Percentiles rank a stretch among this genome's conserved stretches.
phyloP scores from a whole-genome alignment of 1,139 yeast genomes.

The Protomyces pachydermus region DNA sequence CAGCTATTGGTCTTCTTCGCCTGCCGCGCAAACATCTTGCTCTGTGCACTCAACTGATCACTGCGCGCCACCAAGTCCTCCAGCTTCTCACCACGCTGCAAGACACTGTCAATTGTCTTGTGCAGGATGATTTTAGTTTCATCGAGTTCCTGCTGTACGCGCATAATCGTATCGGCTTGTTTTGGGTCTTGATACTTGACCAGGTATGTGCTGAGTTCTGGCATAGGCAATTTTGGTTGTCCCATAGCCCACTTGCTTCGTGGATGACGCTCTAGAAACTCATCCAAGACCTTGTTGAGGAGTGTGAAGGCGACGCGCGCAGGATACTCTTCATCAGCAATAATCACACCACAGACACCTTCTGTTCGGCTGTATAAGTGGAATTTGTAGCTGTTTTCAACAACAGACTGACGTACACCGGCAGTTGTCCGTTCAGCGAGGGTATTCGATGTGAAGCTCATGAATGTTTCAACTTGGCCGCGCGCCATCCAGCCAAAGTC shows the following conservation, averaged over 20 bases:
- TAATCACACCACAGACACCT: conserved; percentile 88
- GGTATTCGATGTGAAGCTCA: conserved; percentile 90
- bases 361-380: conserved; percentile 88
- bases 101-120: conserved; percentile 88
- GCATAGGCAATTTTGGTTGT: conserved; percentile 41
- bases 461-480: conserved; percentile 56
- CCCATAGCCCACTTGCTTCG: conserved; percentile 59
- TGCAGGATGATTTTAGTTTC: conserved; percentile 95
- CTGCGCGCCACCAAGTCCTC: conserved; percentile 92
- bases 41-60: conserved; percentile 81
- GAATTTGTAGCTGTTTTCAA: conserved; percentile 65
- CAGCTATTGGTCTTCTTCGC: conserved; percentile 84
- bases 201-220: conserved; percentile 63
- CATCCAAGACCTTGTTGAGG: conserved; percentile 84
- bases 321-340: conserved; percentile 93
- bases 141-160: conserved; percentile 94
- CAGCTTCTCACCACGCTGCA: conserved; percentile 93
- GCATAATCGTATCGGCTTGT: conserved; percentile 95
- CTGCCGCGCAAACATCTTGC: conserved; percentile 92
- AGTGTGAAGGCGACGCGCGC: conserved; percentile 95
- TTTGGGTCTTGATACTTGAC: conserved; percentile 90
- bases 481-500: conserved; percentile 87
- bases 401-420: conserved; percentile 91
- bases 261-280: conserved; percentile 80
- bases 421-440: conserved; percentile 80